Conservation (phyloP, 148 eudicot genomes). For the Polygonum maritimum region DNA sequence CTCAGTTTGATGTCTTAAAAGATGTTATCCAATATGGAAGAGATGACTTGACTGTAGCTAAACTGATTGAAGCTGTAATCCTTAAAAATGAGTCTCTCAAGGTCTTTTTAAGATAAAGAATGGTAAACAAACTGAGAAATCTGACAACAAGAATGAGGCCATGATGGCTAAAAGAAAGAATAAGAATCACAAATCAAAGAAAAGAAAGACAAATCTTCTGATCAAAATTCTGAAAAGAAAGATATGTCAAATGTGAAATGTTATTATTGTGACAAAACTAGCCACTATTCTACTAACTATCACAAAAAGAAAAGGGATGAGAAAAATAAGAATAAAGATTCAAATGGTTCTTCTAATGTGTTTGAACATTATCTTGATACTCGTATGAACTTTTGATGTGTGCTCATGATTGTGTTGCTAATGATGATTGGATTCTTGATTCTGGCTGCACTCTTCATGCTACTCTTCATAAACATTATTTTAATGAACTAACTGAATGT, state of each 20-base stretch:
- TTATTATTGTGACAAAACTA: neutral
- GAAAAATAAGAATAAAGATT: neutral
- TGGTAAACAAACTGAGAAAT: neutral
- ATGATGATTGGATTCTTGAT: neutral
- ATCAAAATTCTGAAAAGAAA: neutral
- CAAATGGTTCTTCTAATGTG: neutral
- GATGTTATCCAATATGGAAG: no score
- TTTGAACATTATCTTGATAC: neutral
- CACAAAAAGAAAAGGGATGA: neutral
- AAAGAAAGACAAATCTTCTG: neutral
- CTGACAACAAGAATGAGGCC: neutral
- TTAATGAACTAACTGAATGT: no score
- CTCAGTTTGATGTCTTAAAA: no score
- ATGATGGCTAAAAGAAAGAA: neutral
- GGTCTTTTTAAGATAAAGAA: neutral
- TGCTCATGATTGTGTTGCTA: neutral
- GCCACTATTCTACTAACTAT: neutral
- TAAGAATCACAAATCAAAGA: no score
- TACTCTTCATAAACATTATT: neutral
- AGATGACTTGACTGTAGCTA: no score
- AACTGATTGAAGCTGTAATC: neutral
- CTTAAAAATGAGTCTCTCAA: neutral
- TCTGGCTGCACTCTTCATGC: neutral
- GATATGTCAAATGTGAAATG: neutral
- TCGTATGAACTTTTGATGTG: neutral